Conservation (phyloP, 345 rosid genomes). For the Pelargonium nanum region DNA sequence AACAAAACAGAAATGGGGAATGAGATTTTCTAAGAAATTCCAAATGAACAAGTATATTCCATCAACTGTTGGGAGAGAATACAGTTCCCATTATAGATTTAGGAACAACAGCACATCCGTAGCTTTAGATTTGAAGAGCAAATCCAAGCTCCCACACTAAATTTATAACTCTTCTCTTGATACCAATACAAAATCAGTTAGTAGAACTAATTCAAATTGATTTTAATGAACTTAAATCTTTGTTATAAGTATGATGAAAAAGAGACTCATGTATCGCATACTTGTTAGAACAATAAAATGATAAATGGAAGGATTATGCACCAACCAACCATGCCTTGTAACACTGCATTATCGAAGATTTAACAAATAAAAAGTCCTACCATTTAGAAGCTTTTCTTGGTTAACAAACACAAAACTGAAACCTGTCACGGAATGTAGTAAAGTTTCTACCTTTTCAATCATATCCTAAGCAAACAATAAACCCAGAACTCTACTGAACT, state of each 20-base stretch:
- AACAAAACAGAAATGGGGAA: too few species aligned
- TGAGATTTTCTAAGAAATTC: too few species aligned
- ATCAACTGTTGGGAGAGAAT: too few species aligned
- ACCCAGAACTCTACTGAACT: background rate
- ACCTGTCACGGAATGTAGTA: background rate
- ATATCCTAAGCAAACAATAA: background rate
- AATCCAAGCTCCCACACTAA: background rate
- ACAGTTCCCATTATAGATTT: too few species aligned
- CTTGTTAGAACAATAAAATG: too few species aligned
- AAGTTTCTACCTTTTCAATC: background rate
- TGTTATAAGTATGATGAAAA: too few species aligned
- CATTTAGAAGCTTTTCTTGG: background rate
- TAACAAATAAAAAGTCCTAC: background rate
- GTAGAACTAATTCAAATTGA: background rate
- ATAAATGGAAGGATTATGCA: background rate
- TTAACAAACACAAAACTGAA: background rate
- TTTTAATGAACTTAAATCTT: background rate
- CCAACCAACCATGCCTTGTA: background rate
- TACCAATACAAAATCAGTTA: too few species aligned
- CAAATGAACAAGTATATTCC: too few species aligned
- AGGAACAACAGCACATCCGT: too few species aligned
- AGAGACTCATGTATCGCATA: background rate
- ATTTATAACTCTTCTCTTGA: too few species aligned
- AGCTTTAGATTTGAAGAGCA: background rate
- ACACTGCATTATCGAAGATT: background rate